phyloP scores from a whole-genome alignment of 2,329 filamentous ascomycete genomes.

The Pyricularia pennisetigena region DNA sequence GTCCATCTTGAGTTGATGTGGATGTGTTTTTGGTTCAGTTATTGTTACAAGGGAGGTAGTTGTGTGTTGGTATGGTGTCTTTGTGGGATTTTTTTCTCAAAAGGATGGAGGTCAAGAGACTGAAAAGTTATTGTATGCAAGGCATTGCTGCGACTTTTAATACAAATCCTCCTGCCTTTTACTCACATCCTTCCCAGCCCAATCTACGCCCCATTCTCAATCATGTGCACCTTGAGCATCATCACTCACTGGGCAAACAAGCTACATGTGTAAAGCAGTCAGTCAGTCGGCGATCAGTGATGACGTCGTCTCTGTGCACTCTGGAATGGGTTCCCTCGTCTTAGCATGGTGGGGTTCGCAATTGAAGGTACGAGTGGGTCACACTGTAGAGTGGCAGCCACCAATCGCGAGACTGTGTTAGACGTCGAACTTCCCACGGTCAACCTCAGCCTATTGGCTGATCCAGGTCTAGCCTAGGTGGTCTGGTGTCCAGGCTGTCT shows the following conservation, averaged over 20 bases:
- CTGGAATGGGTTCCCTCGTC: background rate
- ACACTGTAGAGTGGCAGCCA: background rate
- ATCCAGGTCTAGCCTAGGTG: background rate
- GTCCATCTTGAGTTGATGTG: conserved; percentile 14
- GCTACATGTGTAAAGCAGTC: background rate
- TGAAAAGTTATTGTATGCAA: background rate
- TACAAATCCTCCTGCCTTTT: background rate
- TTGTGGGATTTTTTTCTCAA: background rate
- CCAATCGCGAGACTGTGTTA: background rate
- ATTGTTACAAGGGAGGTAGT: background rate
- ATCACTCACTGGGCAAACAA: background rate
- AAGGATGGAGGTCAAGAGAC: background rate
- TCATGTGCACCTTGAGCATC: background rate
- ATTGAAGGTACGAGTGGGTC: background rate
- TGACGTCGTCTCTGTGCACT: background rate
- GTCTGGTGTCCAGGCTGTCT: background rate
- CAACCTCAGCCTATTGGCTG: background rate
- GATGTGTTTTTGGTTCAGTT: conserved; percentile 1
- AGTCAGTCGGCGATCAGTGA: background rate
- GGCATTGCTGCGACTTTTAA: background rate
- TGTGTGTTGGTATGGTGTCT: background rate
- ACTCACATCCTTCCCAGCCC: background rate
- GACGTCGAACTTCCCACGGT: background rate
- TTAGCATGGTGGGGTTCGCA: background rate
- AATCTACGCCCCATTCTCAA: background rate